A percentile compares a stretch with the other conserved stretches of the same genome.
Evolutionary conservation across 2,329 filamentous ascomycete species (phyloP).

Genomic region (Beauveria scarabaeidicola): DNA sequence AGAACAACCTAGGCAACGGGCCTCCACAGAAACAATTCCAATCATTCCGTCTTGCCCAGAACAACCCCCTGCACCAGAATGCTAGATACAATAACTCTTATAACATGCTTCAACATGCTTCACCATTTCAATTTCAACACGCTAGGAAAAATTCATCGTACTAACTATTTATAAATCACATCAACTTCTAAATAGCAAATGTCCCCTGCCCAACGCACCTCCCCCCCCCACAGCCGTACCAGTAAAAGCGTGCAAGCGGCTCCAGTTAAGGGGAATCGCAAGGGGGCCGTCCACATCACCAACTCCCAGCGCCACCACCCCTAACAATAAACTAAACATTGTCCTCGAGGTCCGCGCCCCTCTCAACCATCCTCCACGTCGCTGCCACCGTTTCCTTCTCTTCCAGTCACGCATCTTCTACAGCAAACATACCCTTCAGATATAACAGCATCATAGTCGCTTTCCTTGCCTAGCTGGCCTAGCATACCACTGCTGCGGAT

Average conservation of each 20-base stretch:
- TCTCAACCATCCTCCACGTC: conserved; percentile 1
- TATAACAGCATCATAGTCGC: conserved; percentile 3
- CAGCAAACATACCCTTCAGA: conserved; percentile 8
- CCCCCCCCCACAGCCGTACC: not conserved
- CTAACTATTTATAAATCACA: too few relatives aligned
- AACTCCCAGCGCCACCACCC: conserved; percentile 5
- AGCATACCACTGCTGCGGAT: conserved; percentile 2
- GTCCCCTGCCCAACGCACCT: not conserved
- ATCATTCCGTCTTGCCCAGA: not conserved
- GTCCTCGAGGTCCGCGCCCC: conserved; percentile 4
- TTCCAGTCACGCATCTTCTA: conserved; percentile 2
- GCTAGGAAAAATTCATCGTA: too few relatives aligned
- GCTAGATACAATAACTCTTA: not conserved
- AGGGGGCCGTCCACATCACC: conserved; percentile 11
- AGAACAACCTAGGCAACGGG: not conserved
- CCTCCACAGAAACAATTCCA: not conserved
- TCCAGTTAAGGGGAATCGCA: conserved; percentile 9
- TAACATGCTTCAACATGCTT: not conserved
- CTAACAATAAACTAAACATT: conserved; percentile 7
- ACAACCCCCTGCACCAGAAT: not conserved
- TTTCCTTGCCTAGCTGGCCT: conserved; percentile 6
- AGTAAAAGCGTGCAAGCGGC: conserved; percentile 1
- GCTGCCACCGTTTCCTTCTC: not conserved
- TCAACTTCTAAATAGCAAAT: too few relatives aligned
- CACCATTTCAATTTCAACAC: not conserved